Evolutionary conservation across 768 basidiomycete genomes (phyloP), one percentile per base, ranked within the genome.

Genomic region (Russula foetens): DNA sequence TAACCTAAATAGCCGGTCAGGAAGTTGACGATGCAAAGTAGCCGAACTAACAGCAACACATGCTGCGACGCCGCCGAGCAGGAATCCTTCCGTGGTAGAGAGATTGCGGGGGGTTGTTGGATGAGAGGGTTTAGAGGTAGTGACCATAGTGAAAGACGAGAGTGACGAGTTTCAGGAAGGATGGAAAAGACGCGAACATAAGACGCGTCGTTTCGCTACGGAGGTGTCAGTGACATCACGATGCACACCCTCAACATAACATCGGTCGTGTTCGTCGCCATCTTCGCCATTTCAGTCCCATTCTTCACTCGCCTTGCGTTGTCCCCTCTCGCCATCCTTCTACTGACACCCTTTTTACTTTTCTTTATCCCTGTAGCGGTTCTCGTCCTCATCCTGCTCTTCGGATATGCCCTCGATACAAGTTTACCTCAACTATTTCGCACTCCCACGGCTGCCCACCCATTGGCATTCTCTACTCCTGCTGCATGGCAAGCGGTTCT

Each of bases 401-500:
- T 88, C 38, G 85, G 78, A 31, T 78, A 83, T 72, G 69, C 75
- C 53, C 75, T 90, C 60, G 89, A 90, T 69, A 69, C 76, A 8
- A 78, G 69, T 33, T 65, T 69, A 26, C 68, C 73, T 1, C 59
- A 64, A 12, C 65, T 57, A n/a, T 75, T 77, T 44, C 72, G 72
- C 45, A 75, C 85, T n/a, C 72, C 73, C 11, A 73, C 75, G 58
- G 83, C 86, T 0, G 85, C 90, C 19, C 81, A 84, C 38, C 90
- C 90, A 0, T 78, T 94, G 50, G 81, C 83, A 3, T 96, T 97
- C 76, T 91, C 92, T 4, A 92, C 92, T 3, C 91, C 92, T 26
- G 92, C 94, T 58, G 94, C 93, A 33, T 97, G 94, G 94, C 90
- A 94, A 68, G 92, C 87, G 0, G 88, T 92, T 49, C 77, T 90